A percentile compares a stretch with the other conserved stretches of the same genome.
Evolutionary conservation across 495 filamentous ascomycete genomes (phyloP).

Genomic region (Pseudevernia furfuracea): DNA sequence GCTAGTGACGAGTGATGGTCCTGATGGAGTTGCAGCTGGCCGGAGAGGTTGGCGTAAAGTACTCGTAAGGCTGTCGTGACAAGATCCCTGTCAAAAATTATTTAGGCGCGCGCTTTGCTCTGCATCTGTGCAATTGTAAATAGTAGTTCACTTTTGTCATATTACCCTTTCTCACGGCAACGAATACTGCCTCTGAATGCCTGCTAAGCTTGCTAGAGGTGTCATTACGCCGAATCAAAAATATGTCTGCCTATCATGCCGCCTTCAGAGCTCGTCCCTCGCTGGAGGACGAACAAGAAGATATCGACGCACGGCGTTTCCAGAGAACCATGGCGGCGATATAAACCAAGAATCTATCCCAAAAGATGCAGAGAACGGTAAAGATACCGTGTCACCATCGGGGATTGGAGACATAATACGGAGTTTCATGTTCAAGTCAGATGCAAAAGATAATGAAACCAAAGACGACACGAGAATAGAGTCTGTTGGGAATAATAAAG

Average conservation of each 20-base stretch:
- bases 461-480: background rate
- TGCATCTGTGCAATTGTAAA: background rate
- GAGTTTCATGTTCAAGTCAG: background rate
- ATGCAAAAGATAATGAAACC: background rate
- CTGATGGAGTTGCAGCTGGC: background rate
- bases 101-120: constrained; percentile 6
- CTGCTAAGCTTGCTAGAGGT: constrained; percentile 1
- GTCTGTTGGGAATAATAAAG: background rate
- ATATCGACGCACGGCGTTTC: background rate
- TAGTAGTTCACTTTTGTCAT: background rate
- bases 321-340: background rate
- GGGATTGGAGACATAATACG: constrained; percentile 10
- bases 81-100: constrained; percentile 8
- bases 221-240: constrained; percentile 1
- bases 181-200: constrained; percentile 7
- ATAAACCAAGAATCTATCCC: background rate
- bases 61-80: background rate
- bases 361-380: background rate
- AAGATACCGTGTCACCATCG: background rate
- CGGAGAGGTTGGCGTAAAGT: constrained; percentile 6
- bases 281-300: background rate
- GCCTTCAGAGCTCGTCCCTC: constrained; percentile 1
- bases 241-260: constrained; percentile 20
- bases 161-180: background rate
- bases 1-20: background rate